These are phyloP conservation scores for Zasmidium citrigriseum DNA, from an alignment of 2,329 filamentous ascomycete species.

Conservation along the genomic window DNA sequence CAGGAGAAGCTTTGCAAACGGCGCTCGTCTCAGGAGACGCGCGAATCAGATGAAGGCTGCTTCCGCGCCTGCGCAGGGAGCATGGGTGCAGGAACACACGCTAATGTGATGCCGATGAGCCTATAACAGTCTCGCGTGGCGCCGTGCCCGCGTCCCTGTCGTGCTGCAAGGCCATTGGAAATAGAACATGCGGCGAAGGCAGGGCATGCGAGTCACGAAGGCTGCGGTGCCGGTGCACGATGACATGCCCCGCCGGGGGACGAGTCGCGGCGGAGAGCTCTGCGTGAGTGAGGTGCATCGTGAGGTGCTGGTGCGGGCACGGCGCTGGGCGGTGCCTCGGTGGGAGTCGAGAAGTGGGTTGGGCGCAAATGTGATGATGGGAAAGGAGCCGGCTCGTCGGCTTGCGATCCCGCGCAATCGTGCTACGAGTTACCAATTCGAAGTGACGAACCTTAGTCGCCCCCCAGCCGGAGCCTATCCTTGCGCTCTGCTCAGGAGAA, in stretches of 20 bases:
- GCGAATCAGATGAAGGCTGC: conserved; percentile 15
- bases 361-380: conserved; percentile 6
- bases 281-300: background rate
- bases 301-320: too few species aligned
- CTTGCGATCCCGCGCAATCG: background rate
- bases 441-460: conserved; percentile 3
- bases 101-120: conserved; percentile 6
- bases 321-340: conserved; percentile 1
- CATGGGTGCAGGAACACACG: background rate
- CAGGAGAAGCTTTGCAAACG: conserved; percentile 15
- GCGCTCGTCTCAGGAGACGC: background rate
- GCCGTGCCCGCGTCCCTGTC: background rate
- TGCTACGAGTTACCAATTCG: conserved; percentile 6
- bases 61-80: background rate
- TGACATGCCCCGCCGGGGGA: background rate
- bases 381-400: conserved; percentile 4
- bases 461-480: conserved; percentile 5
- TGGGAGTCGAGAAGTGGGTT: background rate
- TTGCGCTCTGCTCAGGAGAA: conserved; percentile 4
- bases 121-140: conserved; percentile 11
- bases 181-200: conserved; percentile 3
- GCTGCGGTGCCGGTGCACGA: conserved; percentile 2
- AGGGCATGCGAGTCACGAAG: conserved; percentile 3
- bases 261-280: background rate
- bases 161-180: background rate